Percentiles rank a stretch among this genome's conserved stretches.
Conservation (phyloP, 2,329 filamentous ascomycete species). For the Ceratocystis smalleyi region DNA sequence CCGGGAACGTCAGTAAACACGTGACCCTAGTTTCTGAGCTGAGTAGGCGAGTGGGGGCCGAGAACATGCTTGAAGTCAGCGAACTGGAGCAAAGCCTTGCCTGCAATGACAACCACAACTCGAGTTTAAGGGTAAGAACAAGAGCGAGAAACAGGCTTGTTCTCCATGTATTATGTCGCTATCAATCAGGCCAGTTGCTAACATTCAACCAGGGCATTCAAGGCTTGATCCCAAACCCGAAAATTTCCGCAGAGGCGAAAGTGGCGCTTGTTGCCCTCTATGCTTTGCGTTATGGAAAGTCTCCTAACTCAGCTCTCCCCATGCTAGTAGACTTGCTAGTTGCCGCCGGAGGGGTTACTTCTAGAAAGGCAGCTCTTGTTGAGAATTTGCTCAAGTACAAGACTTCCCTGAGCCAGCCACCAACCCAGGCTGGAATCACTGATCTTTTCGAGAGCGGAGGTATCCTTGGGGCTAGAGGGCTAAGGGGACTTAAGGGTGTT, state of each 20-base stretch:
- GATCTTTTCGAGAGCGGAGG: constrained; percentile 85
- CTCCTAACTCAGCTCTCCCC: constrained; percentile 66
- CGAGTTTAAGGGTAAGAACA: constrained; percentile 63
- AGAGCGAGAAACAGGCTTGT: not conserved
- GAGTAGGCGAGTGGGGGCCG: constrained; percentile 69
- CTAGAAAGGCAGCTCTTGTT: constrained; percentile 62
- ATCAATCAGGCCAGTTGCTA: not conserved
- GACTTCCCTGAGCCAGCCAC: constrained; percentile 65
- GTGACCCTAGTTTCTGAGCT: constrained; percentile 91
- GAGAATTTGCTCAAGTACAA: constrained; percentile 73
- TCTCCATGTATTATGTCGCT: not conserved
- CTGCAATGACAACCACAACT: constrained; percentile 87
- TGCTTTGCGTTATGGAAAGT: constrained; percentile 77
- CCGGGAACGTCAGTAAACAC: constrained; percentile 96
- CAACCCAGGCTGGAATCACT: constrained; percentile 62
- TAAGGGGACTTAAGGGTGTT: constrained; percentile 91
- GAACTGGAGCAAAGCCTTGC: constrained; percentile 93
- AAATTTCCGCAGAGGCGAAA: constrained; percentile 68
- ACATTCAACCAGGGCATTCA: constrained; percentile 51
- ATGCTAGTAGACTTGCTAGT: constrained; percentile 75
- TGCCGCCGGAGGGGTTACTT: constrained; percentile 66
- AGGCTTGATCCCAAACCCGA: constrained; percentile 64
- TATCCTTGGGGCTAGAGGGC: constrained; percentile 61
- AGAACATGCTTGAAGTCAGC: constrained; percentile 85
- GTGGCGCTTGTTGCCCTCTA: constrained; percentile 86